Conservation (phyloP, 768 basidiomycete genomes). For the Naganishia vishniacii region DNA sequence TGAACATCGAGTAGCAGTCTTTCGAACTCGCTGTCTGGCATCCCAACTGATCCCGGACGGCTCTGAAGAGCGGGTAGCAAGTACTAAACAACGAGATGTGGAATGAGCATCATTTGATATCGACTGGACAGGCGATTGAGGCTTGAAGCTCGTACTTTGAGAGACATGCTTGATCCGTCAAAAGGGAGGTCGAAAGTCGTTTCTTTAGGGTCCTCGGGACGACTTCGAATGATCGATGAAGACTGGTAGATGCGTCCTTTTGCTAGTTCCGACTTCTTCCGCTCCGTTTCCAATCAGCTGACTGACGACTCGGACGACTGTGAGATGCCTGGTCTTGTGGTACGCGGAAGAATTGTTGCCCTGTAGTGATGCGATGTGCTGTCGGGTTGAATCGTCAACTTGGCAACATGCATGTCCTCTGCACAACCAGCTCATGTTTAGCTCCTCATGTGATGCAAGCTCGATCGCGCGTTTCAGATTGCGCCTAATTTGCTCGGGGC, state of each 20-base stretch:
- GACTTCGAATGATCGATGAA: too few relatives aligned
- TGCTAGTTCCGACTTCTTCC: too few relatives aligned
- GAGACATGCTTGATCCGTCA: slow-evolving; percentile 19
- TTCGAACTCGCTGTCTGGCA: slow-evolving; percentile 67
- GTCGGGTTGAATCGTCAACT: too few relatives aligned
- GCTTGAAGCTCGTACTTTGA: slow-evolving; percentile 22
- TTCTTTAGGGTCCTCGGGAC: too few relatives aligned
- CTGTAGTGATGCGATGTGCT: too few relatives aligned
- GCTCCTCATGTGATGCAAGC: background rate
- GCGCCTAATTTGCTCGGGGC: background rate
- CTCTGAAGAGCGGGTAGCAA: slow-evolving; percentile 80
- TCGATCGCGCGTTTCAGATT: slow-evolving; percentile 12
- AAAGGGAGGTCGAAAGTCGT: too few relatives aligned
- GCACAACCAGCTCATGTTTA: background rate
- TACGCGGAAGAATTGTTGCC: too few relatives aligned
- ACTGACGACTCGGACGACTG: too few relatives aligned
- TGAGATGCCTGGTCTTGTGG: too few relatives aligned
- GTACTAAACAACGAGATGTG: slow-evolving; percentile 56
- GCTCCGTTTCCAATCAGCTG: too few relatives aligned
- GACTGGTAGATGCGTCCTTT: too few relatives aligned
- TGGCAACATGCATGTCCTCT: too few relatives aligned
- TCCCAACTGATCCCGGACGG: slow-evolving; percentile 61
- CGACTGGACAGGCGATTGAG: background rate
- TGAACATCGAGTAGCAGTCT: slow-evolving; percentile 77
- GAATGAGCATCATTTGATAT: slow-evolving; percentile 35